Base-by-base conservation (phyloP, 768 basidiomycete genomes). In the Kwoniella heveanensis region DNA sequence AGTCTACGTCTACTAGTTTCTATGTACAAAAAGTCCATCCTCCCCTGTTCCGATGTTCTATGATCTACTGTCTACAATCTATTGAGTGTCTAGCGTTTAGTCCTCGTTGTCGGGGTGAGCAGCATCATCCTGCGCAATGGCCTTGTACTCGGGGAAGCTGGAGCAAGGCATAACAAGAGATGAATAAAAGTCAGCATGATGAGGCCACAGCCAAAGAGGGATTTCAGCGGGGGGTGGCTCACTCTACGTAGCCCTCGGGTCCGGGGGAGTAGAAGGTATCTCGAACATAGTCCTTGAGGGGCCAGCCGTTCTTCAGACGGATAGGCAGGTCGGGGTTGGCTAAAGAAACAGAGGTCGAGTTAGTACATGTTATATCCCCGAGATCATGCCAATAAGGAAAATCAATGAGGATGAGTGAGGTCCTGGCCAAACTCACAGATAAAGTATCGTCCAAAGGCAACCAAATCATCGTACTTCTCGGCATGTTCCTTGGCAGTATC, bases 241-340 rank as follows among this genome's bases (percentile, higher is more conserved):
- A 44, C 39, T 64, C 62, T 24, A 53, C 47, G 44, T 66, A 66
- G 7, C 65, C 65, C 21, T 61, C 55, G 5, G 65, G 54, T 36
- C 54, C 55, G 0, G 47, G 60, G 17, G 47, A 36, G 51, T 67
- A 67, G 57, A 67, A 67, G 2, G 66, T 67, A 25, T 57, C 51
- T 32, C 66, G 61, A 29, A 62, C 46, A 51, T 67, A 67, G 24
- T 63, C 29, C 32, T 54, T 57, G 10, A 67, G 51, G 15, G 57
- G 57, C 36, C 39, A 62, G 17, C 44, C 66, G 24, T 67, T 63
- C 53, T 50, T 57, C 22, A 67, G 25, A 26, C 66, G 36, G 32
- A 24, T 47, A 7, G 61, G 61, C 17, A 67, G 53, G 55, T 67
- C 66, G 12, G 66, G 66, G 65, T 66, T 66, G 62, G 62, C 54